Conservation (phyloP, 805 yeast species). For the Wickerhamiella australiensis region DNA sequence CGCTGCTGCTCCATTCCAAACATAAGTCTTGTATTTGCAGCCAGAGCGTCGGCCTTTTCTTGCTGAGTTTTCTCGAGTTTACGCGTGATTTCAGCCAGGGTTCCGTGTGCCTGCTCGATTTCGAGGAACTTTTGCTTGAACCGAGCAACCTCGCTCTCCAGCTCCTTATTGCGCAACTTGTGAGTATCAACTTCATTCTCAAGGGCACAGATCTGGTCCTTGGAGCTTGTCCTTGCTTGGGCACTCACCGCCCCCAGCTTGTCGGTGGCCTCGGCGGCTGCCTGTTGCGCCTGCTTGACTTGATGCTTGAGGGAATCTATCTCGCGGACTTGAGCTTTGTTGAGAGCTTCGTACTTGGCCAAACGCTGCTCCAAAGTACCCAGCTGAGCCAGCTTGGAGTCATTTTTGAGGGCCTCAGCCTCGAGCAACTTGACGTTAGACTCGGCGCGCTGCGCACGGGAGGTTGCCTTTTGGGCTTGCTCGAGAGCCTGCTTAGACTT, state of each 20-base stretch:
- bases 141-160: not conserved
- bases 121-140: constrained; percentile 1
- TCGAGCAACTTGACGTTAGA: not conserved
- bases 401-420: not conserved
- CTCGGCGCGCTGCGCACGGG: not conserved
- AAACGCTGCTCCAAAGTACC: constrained; percentile 10
- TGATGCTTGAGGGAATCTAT: not conserved
- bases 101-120: constrained; percentile 1
- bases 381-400: constrained; percentile 4
- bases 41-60: constrained; percentile 20
- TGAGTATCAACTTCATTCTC: not conserved
- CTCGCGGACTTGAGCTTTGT: not conserved
- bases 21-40: constrained; percentile 17
- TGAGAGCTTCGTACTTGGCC: not conserved
- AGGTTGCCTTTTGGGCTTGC: not conserved
- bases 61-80: constrained; percentile 21
- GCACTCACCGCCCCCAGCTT: not conserved
- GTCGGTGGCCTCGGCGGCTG: not conserved
- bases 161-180: not conserved
- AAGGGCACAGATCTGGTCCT: not conserved
- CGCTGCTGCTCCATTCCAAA: constrained; percentile 14
- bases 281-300: not conserved
- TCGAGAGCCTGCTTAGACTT: not conserved
- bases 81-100: not conserved
- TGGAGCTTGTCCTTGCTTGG: not conserved